Percentiles rank a stretch among this genome's conserved stretches.
Conservation (phyloP, 345 rosid genomes). For the Eucalyptus sp. region DNA sequence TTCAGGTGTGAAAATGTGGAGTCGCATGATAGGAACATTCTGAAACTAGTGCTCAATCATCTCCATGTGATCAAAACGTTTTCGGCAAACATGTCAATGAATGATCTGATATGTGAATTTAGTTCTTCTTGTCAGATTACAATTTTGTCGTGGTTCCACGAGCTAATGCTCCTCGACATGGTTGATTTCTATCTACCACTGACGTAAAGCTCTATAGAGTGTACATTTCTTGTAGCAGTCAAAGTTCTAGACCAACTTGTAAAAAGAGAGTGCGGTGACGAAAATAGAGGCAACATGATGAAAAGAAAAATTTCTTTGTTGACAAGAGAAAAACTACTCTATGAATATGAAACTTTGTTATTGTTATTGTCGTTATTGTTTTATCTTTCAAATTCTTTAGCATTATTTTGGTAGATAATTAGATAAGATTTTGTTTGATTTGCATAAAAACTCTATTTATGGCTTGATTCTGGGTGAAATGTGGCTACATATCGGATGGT, state of each 20-base stretch:
- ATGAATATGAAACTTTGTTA: not conserved
- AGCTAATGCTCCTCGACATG: not conserved
- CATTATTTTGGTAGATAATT: not conserved
- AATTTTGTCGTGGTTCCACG: not conserved
- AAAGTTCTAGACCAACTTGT: not conserved
- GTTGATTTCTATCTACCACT: not conserved
- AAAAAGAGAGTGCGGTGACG: accelerated
- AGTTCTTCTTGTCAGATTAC: not conserved
- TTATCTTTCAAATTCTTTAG: not conserved
- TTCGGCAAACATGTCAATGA: not conserved
- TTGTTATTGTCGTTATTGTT: not conserved
- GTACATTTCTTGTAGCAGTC: not conserved
- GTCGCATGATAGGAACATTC: not conserved
- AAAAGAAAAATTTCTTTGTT: too few relatives aligned
- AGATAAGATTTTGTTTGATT: not conserved
- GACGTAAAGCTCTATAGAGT: not conserved
- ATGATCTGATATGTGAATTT: not conserved
- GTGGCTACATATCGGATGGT: not conserved
- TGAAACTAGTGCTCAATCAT: not conserved
- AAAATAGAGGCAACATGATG: not conserved
- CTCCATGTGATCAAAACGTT: not conserved
- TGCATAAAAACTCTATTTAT: not conserved
- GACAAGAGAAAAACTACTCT: too few relatives aligned
- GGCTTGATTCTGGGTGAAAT: accelerated
- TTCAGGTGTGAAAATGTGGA: not conserved